Conservation (phyloP, 306 rosid genomes). For the Ammopiptanthus mongolicus region DNA sequence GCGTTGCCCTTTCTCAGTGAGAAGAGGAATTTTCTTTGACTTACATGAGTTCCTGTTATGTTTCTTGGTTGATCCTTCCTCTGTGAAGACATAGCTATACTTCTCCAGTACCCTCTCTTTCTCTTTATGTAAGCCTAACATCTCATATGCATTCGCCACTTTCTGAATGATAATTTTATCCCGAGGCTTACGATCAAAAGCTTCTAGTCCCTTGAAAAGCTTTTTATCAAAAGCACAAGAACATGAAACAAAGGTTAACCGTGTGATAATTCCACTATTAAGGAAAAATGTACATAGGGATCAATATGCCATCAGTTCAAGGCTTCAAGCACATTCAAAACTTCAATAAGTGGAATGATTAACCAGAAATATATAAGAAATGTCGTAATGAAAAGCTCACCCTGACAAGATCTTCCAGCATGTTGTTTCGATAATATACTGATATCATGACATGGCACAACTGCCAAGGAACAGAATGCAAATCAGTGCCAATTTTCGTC, state of each 20-base stretch:
- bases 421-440: conserved; percentile 72
- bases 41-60: conserved; percentile 9
- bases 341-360: neutral
- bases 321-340: neutral
- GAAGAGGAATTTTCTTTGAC: neutral
- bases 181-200: conserved; percentile 83
- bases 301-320: neutral
- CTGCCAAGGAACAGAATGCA: conserved; percentile 95
- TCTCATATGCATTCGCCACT: conserved; percentile 80
- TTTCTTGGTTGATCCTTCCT: conserved; percentile 31
- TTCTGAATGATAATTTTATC: conserved; percentile 63
- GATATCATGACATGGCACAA: conserved; percentile 77
- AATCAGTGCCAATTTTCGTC: conserved; percentile 64
- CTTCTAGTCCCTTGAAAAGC: conserved; percentile 90
- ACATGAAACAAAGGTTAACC: conserved; percentile 22
- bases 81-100: conserved; percentile 49
- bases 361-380: neutral
- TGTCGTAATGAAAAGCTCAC: conserved; percentile 33
- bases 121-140: conserved; percentile 56
- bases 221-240: conserved; percentile 28
- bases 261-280: neutral
- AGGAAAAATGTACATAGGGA: neutral
- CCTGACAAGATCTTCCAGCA: conserved; percentile 57
- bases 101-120: conserved; percentile 69
- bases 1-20: conserved; percentile 15